These are phyloP conservation scores for Immersiporthe knoxdaviesiana DNA, from an alignment of 2,329 filamentous ascomycete genomes.

Conservation along the genomic window DNA sequence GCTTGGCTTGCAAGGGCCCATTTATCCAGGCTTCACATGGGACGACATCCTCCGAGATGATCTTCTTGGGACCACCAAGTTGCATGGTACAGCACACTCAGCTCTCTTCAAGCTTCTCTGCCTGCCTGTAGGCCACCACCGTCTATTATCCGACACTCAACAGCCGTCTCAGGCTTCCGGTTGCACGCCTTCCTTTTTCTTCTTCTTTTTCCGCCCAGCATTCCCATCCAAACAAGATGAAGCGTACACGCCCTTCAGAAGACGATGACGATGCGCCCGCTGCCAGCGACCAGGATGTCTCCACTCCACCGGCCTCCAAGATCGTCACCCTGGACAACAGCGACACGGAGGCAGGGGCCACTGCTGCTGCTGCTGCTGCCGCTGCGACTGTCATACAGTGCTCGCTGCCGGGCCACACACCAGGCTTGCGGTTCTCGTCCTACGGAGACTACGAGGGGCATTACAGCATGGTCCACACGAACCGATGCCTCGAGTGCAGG, in stretches of 20 bases:
- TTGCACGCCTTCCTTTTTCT: not conserved
- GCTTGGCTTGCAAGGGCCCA: not conserved
- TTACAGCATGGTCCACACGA: conserved; percentile 78
- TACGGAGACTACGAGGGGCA: conserved; percentile 87
- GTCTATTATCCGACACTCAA: not conserved
- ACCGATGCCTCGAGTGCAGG: conserved; percentile 82
- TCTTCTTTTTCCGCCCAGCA: not conserved
- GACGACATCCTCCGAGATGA: not conserved
- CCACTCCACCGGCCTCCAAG: conserved; percentile 49
- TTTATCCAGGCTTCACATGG: not conserved
- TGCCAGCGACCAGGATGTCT: conserved; percentile 32
- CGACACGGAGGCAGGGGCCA: conserved; percentile 39
- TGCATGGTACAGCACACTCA: not conserved
- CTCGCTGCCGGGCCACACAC: conserved; percentile 76
- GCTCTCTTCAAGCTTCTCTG: not conserved
- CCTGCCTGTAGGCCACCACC: not conserved
- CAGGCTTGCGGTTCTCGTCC: conserved; percentile 69
- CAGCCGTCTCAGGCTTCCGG: not conserved
- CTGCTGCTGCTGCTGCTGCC: conserved; percentile 41
- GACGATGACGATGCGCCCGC: conserved; percentile 40
- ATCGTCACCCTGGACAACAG: conserved; percentile 61
- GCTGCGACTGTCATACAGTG: conserved; percentile 69
- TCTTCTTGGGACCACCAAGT: not conserved
- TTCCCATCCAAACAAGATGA: conserved; percentile 52
- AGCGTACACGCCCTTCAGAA: conserved; percentile 65